phyloP scores from a whole-genome alignment of 345 rosid species.

The Angophora floribunda region DNA sequence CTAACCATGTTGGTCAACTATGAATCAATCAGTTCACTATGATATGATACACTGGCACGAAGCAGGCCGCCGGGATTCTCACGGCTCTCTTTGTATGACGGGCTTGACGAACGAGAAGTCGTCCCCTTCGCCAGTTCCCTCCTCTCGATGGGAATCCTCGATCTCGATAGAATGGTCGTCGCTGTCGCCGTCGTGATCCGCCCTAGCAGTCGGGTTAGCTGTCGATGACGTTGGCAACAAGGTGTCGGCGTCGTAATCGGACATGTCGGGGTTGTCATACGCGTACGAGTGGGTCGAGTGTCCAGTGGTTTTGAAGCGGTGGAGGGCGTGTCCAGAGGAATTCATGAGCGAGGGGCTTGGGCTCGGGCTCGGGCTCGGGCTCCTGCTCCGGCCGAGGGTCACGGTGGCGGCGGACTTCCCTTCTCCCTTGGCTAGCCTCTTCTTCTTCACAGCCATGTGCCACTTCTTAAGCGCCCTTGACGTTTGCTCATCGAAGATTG shows the following conservation, averaged over 20 bases:
- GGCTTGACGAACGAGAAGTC: conserved; percentile 70
- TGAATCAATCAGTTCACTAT: neutral
- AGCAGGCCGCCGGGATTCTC: neutral
- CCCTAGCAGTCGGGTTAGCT: conserved; percentile 18
- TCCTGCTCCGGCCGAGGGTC: conserved; percentile 34
- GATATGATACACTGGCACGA: neutral
- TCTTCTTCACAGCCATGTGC: conserved; percentile 75
- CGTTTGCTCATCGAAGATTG: conserved; percentile 90
- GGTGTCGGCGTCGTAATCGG: conserved; percentile 58
- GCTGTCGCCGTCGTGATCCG: conserved; percentile 13
- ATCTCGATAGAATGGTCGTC: conserved; percentile 14
- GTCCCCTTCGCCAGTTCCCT: conserved; percentile 19
- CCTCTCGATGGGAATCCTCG: conserved; percentile 11
- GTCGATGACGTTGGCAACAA: conserved; percentile 32
- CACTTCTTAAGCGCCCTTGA: conserved; percentile 88
- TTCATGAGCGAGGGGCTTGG: neutral
- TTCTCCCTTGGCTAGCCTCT: conserved; percentile 34
- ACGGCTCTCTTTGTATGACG: conserved; percentile 18
- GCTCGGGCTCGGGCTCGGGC: conserved; percentile 17
- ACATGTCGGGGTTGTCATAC: conserved; percentile 39
- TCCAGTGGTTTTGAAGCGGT: conserved; percentile 71
- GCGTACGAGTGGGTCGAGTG: conserved; percentile 37
- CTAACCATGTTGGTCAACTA: neutral
- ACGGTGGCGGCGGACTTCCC: conserved; percentile 32
- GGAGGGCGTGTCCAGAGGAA: conserved; percentile 29